These are phyloP conservation scores for Diaporthe helianthi DNA, from an alignment of 2,329 filamentous ascomycete species.

Conservation along the genomic window DNA sequence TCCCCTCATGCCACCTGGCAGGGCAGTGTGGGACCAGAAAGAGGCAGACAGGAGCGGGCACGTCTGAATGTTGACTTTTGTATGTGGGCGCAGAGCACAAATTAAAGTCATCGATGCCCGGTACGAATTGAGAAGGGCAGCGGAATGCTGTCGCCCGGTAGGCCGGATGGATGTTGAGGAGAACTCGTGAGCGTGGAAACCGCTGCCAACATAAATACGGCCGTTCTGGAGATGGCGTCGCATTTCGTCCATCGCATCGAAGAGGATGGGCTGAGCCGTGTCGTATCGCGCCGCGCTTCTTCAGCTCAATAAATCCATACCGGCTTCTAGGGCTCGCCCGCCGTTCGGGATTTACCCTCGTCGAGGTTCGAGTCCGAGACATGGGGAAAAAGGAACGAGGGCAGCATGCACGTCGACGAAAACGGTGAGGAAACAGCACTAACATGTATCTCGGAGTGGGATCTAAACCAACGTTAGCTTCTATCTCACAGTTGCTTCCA, in stretches of 20 bases:
- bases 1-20: background rate
- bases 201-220: background rate
- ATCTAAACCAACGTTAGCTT: constrained; percentile 32
- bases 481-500: constrained; percentile 22
- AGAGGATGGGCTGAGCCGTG: background rate
- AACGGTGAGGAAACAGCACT: constrained; percentile 32
- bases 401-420: constrained; percentile 17
- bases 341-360: constrained; percentile 16
- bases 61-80: background rate
- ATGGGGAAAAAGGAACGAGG: constrained; percentile 20
- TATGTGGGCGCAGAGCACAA: background rate
- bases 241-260: background rate
- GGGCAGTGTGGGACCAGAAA: background rate
- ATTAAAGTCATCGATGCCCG: background rate
- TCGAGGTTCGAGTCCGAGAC: constrained; percentile 29
- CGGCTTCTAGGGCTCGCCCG: constrained; percentile 11
- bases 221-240: background rate
- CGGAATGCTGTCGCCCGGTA: background rate
- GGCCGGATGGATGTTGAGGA: background rate
- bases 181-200: background rate
- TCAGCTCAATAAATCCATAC: background rate
- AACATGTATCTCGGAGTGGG: constrained; percentile 30
- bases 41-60: background rate
- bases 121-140: background rate
- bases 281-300: background rate